These are phyloP conservation scores for Thamnidium elegans DNA, from an alignment of 192 early-diverging fungal species.

Conservation along the genomic window DNA sequence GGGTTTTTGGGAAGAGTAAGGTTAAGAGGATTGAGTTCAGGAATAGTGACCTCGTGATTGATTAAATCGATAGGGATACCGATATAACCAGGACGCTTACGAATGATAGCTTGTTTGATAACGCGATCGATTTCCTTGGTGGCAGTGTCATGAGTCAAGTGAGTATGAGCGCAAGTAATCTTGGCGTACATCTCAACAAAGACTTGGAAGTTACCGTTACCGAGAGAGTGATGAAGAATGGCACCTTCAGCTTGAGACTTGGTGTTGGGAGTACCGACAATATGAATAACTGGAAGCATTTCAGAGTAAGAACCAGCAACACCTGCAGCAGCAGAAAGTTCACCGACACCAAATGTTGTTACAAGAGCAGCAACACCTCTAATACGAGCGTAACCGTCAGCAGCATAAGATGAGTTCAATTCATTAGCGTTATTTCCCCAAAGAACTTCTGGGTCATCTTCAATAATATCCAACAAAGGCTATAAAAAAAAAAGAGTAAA, in stretches of 20 bases:
- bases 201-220: constrained; percentile 51
- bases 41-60: constrained; percentile 20
- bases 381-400: constrained; percentile 48
- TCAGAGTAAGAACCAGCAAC: constrained; percentile 48
- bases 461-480: constrained; percentile 29
- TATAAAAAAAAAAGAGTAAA: background rate
- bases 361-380: constrained; percentile 38
- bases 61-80: constrained; percentile 45
- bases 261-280: constrained; percentile 48
- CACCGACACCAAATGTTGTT: constrained; percentile 50
- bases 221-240: constrained; percentile 48
- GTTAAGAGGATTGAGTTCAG: constrained; percentile 27
- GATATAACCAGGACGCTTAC: constrained; percentile 33
- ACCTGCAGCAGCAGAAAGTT: constrained; percentile 43
- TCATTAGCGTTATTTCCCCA: constrained; percentile 48
- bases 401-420: constrained; percentile 42
- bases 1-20: constrained; percentile 29
- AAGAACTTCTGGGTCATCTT: constrained; percentile 36
- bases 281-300: constrained; percentile 51
- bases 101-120: constrained; percentile 5
- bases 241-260: constrained; percentile 45
- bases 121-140: constrained; percentile 42
- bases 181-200: constrained; percentile 41
- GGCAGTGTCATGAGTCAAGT: constrained; percentile 34
- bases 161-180: constrained; percentile 41